Evolutionary conservation across 257 asterid genomes (phyloP), one percentile per base, ranked within the genome.

Genomic region (Solanum sitiens): DNA sequence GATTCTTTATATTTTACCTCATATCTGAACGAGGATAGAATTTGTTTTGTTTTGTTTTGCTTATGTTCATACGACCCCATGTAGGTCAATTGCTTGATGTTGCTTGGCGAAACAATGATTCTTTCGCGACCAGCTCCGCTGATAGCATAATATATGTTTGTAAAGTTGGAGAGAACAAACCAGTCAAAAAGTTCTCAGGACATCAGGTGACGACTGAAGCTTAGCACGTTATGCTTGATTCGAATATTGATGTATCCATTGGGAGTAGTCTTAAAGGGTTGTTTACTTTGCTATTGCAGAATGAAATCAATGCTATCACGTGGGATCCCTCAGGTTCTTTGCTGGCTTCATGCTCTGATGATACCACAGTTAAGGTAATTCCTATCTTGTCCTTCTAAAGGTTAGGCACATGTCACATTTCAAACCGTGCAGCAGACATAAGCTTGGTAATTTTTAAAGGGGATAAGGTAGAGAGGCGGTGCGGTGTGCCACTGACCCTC

Each of bases 271-370:
- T 42, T n/a, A 42, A 77, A 45, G 39, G 25, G 40, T 79, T 79
- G 85, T 45, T 79, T 37, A 79, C 42, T 45, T 27, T 14, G 40
- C 42, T 27, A 56, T 74, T 80, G 68, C 75, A 97, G 99, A 94
- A 94, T 87, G 98, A 95, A 92, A 96, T 97, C 86, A 97, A 97
- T 92, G 98, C 98, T 88, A 95, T 97, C 93, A 94, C 95, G 95
- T 97, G 99, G 99, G 98, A 95, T 88, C 97, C 98, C 11, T 83
- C 98, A 16, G 97, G 98, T 82, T 67, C 94, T 56, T 92, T 95
- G 85, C 91, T 97, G 90, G 99, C 99, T n/a, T 97, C 99, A 59
- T 95, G 99, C 93, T 95, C 99, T 83, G 99, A 97, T 85, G 99
- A 97, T 93, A 89, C 93, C 89, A 95, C 99, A 3, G 96, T 98